phyloP scores from a whole-genome alignment of 441 rosid species.

The Flueggea neowawraea region DNA sequence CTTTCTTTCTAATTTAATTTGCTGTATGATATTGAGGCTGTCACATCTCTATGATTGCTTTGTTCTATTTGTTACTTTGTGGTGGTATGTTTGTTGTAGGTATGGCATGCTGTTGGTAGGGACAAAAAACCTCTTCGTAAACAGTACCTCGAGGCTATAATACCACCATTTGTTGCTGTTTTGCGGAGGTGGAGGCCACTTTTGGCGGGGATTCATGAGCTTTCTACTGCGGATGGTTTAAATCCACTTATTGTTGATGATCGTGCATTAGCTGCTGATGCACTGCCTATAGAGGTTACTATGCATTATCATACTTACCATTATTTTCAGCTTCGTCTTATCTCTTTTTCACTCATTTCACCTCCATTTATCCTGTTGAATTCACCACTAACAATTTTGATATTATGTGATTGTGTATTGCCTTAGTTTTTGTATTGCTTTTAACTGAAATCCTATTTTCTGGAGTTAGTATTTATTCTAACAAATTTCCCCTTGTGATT shows the following conservation, averaged over 20 bases:
- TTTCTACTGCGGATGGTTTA: conserved; percentile 95
- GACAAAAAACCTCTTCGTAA: conserved; percentile 87
- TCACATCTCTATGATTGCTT: conserved; percentile 15
- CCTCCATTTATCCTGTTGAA: no score
- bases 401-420: background rate
- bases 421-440: background rate
- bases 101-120: conserved; percentile 96
- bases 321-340: background rate
- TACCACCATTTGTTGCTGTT: conserved; percentile 98
- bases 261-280: conserved; percentile 96
- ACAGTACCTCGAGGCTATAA: conserved; percentile 89
- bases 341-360: conserved; percentile 15
- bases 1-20: conserved; percentile 11
- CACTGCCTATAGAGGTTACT: conserved; percentile 87
- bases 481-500: background rate
- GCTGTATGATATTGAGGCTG: conserved; percentile 11
- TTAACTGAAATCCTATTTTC: background rate
- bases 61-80: conserved; percentile 20
- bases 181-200: conserved; percentile 99
- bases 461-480: no score
- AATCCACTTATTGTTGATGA: conserved; percentile 97
- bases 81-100: conserved; percentile 42
- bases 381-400: no score
- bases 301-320: conserved; percentile 11
- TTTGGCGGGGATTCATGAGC: conserved; percentile 98